These are phyloP conservation scores for Penstemon eatonii DNA, from an alignment of 257 asterid species.

Conservation along the genomic window DNA sequence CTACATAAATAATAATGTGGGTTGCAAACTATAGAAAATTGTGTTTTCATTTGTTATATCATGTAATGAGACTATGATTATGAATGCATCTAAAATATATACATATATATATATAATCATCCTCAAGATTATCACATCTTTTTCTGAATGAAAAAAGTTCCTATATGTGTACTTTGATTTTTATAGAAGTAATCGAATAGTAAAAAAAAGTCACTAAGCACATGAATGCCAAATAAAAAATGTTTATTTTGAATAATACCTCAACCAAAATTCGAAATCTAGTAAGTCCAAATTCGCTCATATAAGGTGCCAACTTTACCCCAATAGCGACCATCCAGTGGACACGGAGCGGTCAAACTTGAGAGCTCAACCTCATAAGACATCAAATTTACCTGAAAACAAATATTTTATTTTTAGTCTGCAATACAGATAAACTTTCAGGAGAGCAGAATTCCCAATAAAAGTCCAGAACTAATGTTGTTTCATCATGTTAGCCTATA, in stretches of 20 bases:
- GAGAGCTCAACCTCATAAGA: slow-evolving; percentile 42
- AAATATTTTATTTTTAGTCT: neutral
- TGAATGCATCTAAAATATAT: too few species aligned
- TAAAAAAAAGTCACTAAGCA: neutral
- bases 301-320: slow-evolving; percentile 63
- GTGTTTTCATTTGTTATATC: too few species aligned
- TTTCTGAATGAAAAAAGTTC: too few species aligned
- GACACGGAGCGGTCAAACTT: slow-evolving; percentile 66
- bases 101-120: too few species aligned
- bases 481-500: too few species aligned
- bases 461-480: too few species aligned
- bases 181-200: neutral
- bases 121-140: too few species aligned
- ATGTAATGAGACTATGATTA: too few species aligned
- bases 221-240: neutral
- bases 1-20: too few species aligned
- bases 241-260: slow-evolving; percentile 38
- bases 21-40: too few species aligned
- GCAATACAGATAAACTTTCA: neutral
- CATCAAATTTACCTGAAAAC: neutral
- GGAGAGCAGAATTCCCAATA: too few species aligned
- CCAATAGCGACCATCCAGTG: slow-evolving; percentile 96
- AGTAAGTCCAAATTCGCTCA: slow-evolving; percentile 86
- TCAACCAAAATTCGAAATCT: slow-evolving; percentile 81
- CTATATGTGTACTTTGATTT: too few species aligned